phyloP scores from a whole-genome alignment of 2,329 filamentous ascomycete species.

The Aspergillus sp. region DNA sequence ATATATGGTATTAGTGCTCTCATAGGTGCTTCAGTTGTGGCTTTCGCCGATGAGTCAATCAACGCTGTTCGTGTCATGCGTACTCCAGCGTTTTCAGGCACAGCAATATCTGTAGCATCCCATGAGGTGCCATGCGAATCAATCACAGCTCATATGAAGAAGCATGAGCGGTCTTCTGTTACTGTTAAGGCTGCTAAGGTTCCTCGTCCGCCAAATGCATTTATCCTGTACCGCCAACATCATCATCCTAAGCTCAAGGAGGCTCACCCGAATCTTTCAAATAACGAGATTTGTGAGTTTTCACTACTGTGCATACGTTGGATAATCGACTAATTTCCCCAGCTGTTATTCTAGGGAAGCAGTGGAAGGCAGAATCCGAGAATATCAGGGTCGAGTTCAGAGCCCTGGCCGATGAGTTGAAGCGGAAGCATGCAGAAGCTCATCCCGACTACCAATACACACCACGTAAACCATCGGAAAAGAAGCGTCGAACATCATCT shows the following conservation, averaged over 20 bases:
- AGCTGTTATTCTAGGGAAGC: slow-evolving; percentile 45
- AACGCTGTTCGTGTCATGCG: slow-evolving; percentile 34
- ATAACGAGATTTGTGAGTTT: slow-evolving; percentile 49
- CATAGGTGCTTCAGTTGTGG: slow-evolving; percentile 29
- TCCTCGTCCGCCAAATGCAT: slow-evolving; percentile 49
- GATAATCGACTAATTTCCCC: neutral
- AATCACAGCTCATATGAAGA: slow-evolving; percentile 6
- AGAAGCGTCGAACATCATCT: slow-evolving; percentile 48
- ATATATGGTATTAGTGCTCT: slow-evolving; percentile 24
- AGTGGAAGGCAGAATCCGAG: slow-evolving; percentile 44
- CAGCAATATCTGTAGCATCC: slow-evolving; percentile 25
- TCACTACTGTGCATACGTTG: neutral
- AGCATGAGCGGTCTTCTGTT: slow-evolving; percentile 5
- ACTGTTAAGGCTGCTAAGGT: slow-evolving; percentile 35
- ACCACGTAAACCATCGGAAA: slow-evolving; percentile 49
- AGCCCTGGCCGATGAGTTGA: slow-evolving; percentile 40
- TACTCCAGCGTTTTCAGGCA: slow-evolving; percentile 27
- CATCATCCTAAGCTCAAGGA: slow-evolving; percentile 41
- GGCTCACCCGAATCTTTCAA: slow-evolving; percentile 44
- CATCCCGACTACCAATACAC: slow-evolving; percentile 51
- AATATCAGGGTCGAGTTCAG: slow-evolving; percentile 42
- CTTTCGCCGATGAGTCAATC: slow-evolving; percentile 30
- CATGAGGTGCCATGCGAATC: slow-evolving; percentile 21
- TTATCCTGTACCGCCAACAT: slow-evolving; percentile 49
- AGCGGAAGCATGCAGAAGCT: slow-evolving; percentile 41